phyloP scores from a whole-genome alignment of 2,329 filamentous ascomycete genomes.

The Colletotrichum simmondsii region DNA sequence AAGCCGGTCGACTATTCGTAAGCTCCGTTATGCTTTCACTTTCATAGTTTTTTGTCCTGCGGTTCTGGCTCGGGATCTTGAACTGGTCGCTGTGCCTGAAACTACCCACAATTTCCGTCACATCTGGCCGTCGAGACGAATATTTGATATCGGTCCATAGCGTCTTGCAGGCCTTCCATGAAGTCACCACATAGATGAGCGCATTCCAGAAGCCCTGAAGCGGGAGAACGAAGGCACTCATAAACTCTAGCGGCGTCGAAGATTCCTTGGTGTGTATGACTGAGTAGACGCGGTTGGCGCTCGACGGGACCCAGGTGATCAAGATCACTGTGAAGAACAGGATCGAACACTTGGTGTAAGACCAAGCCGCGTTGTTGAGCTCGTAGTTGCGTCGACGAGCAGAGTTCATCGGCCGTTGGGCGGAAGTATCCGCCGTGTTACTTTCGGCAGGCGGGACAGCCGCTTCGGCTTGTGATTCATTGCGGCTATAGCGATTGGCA shows the following conservation, averaged over 20 bases:
- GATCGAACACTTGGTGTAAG: constrained; percentile 76
- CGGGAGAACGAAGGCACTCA: constrained; percentile 79
- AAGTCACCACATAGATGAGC: constrained; percentile 79
- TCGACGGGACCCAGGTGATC: constrained; percentile 82
- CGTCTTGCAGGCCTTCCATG: constrained; percentile 70
- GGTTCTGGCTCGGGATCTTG: constrained; percentile 41
- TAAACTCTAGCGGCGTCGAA: constrained; percentile 72
- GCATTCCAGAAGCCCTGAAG: constrained; percentile 89
- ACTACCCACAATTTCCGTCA: constrained; percentile 47
- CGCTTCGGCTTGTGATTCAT: constrained; percentile 39
- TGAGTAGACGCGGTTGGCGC: constrained; percentile 80
- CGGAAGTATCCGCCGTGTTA: constrained; percentile 29
- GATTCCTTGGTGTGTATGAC: constrained; percentile 66
- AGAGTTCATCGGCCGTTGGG: constrained; percentile 41
- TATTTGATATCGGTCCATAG: constrained; percentile 52
- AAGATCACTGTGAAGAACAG: constrained; percentile 79
- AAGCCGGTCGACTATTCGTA: constrained; percentile 50
- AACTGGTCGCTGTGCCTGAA: constrained; percentile 44
- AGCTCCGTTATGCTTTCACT: constrained; percentile 64
- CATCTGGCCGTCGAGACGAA: constrained; percentile 40
- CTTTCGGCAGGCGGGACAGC: constrained; percentile 41
- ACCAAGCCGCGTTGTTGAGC: constrained; percentile 72
- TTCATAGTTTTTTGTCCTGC: constrained; percentile 49
- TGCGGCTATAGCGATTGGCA: constrained; percentile 41
- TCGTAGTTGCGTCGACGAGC: constrained; percentile 56